Base-by-base conservation (phyloP, 805 yeast genomes). In the Ogataea sp. region DNA sequence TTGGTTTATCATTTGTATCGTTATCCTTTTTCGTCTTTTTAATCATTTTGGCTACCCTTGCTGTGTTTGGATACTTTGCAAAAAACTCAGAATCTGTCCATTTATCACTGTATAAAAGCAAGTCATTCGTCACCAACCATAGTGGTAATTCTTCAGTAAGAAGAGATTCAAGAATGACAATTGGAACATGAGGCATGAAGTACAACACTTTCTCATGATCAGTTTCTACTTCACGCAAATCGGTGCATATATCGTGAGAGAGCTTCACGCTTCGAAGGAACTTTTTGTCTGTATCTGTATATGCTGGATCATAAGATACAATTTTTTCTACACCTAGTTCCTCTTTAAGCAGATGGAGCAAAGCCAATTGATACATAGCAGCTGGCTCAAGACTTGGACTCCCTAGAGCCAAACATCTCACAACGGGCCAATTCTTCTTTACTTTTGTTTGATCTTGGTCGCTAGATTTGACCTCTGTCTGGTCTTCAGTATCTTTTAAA, bases 121-220 rank as follows among this genome's bases (percentile, higher is more conserved):
- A 38, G 38, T 62, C 62, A 39, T 62, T 62, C 1, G 60, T 48
- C 9, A 62, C 34, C 43, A 62, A 34, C 40, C 42, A 44, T 2
- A n/a, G 11, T 1, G 66, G 65, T 13, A 50, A 37, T 6, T 40
- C 45, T 1, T 13, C 17, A 1, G 30, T 16, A 2, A 62, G 20
- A 4, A 60, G 40, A 1, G 29, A 14, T 33, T 62, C 66, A n/a
- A 62, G 21, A 2, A 52, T 42, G 6, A 40, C 42, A 5, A 60
- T 52, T 2, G 66, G 66, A 10, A 52, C 44, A 47, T 62, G 67
- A 0, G 67, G 66, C 55, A 61, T 49, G 39, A 45, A 62, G 31
- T 51, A 60, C 15, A 61, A 38, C 7, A 38, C 29, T 2, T n/a
- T 13, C 14, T 27, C 37, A 3, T 23, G 14, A 1, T 34, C 35